A percentile compares a stretch with the other conserved stretches of the same genome.
Evolutionary conservation across 441 rosid species (phyloP).

Genomic region (Croton laevigatus): DNA sequence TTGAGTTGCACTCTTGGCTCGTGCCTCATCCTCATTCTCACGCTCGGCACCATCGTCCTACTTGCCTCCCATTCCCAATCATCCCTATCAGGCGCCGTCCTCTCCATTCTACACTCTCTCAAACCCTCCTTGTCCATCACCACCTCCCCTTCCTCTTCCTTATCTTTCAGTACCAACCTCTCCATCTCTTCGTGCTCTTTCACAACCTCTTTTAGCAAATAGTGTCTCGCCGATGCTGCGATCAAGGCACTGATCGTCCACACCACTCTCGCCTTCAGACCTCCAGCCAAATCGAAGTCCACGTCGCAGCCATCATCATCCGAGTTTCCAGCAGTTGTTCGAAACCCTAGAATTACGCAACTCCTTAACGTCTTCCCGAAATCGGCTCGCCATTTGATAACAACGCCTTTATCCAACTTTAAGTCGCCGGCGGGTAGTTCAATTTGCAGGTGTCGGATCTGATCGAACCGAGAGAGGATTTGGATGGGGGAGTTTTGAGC

Average conservation of each 20-base stretch:
- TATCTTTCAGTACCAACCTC: conserved; percentile 40
- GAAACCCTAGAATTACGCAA: conserved; percentile 54
- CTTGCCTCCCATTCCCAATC: conserved; percentile 28
- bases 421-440: conserved; percentile 56
- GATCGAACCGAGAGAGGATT: conserved; percentile 42
- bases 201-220: conserved; percentile 42
- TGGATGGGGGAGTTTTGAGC: conserved; percentile 45
- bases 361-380: conserved; percentile 46
- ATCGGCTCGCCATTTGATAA: conserved; percentile 54
- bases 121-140: conserved; percentile 53
- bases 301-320: conserved; percentile 14
- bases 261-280: conserved; percentile 53
- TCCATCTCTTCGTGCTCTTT: conserved; percentile 45
- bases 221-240: conserved; percentile 66
- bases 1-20: conserved; percentile 30
- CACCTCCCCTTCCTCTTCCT: conserved; percentile 54
- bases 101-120: conserved; percentile 30
- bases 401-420: conserved; percentile 39
- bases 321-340: conserved; percentile 21
- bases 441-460: conserved; percentile 46
- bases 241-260: conserved; percentile 73
- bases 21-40: conserved; percentile 64
- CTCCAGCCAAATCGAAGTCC: conserved; percentile 35
- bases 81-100: conserved; percentile 27
- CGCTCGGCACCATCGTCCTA: conserved; percentile 55